Conservation (phyloP, 75 land plant genomes). For the Selaginella moellendorffii region DNA sequence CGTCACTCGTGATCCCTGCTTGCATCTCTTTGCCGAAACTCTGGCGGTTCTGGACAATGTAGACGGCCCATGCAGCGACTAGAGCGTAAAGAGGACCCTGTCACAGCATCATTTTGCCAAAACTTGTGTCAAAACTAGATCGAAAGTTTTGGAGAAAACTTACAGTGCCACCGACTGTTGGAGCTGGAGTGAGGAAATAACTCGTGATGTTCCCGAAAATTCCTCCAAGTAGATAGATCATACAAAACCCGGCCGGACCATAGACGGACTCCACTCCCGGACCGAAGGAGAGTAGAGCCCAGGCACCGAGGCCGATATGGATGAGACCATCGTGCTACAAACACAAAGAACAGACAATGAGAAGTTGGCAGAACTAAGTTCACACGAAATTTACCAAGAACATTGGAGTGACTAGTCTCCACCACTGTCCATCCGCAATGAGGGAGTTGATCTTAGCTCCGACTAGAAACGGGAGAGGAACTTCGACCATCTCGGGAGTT, state of each 20-base stretch:
- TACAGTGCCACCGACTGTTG: constrained; percentile 87
- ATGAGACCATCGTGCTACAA: constrained; percentile 66
- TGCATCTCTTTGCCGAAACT: constrained; percentile 26
- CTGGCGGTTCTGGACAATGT: constrained; percentile 45
- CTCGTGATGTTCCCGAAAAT: constrained; percentile 60
- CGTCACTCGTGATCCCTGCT: constrained; percentile 26
- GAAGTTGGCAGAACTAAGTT: no score
- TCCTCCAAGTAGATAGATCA: constrained; percentile 72
- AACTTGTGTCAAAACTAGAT: no score
- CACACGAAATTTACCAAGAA: constrained; percentile 77
- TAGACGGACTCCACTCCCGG: constrained; percentile 54
- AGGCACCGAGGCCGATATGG: constrained; percentile 55
- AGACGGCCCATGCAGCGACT: constrained; percentile 62
- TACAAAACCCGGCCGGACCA: constrained; percentile 60
- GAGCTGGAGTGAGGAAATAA: constrained; percentile 60
- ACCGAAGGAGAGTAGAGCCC: constrained; percentile 61
- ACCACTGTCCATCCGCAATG: constrained; percentile 73
- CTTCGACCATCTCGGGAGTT: constrained; percentile 25
- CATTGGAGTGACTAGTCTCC: constrained; percentile 78
- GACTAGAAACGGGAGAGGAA: constrained; percentile 49
- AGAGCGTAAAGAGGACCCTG: constrained; percentile 77
- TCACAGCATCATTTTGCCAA: no score
- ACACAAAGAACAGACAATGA: no score
- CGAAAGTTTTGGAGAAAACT: constrained; percentile 10
- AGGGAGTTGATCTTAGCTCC: constrained; percentile 73